phyloP scores from a whole-genome alignment of 352 stramenopile genomes.

The Phytophthora agathidicida region DNA sequence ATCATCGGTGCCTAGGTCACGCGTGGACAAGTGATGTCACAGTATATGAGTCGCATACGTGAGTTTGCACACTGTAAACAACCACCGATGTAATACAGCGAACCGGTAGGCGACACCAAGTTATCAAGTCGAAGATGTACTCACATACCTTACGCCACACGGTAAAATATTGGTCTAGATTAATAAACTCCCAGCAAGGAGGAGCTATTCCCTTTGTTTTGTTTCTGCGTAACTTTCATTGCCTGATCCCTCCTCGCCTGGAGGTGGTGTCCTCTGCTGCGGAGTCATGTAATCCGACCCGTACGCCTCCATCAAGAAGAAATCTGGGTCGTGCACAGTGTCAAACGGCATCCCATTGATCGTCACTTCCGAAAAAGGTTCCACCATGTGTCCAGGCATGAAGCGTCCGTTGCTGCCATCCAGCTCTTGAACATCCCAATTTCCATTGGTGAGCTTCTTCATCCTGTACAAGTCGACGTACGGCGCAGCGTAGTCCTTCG shows the following conservation, averaged over 20 bases:
- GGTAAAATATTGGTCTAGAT: too few relatives aligned
- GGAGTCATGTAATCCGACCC: constrained; percentile 46
- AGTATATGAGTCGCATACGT: too few relatives aligned
- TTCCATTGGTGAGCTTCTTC: constrained; percentile 16
- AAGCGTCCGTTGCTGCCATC: constrained; percentile 25
- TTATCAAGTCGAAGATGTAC: too few relatives aligned
- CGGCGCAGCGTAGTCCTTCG: constrained; percentile 24
- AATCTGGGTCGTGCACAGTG: constrained; percentile 39
- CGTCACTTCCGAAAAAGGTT: constrained; percentile 32
- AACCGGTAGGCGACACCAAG: too few relatives aligned
- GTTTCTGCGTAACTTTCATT: too few relatives aligned
- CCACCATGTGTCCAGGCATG: constrained; percentile 23
- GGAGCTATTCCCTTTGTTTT: too few relatives aligned
- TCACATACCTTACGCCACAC: too few relatives aligned
- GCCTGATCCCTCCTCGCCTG: background rate
- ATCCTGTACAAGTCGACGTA: constrained; percentile 52
- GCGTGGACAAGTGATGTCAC: too few relatives aligned
- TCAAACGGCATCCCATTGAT: constrained; percentile 48
- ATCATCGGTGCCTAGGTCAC: too few relatives aligned
- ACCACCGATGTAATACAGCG: too few relatives aligned
- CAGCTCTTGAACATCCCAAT: constrained; percentile 38
- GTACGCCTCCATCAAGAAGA: constrained; percentile 45
- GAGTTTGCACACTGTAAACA: too few relatives aligned
- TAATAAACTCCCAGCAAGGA: too few relatives aligned
- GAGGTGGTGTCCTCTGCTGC: constrained; percentile 2